Conservation (phyloP, 768 basidiomycete genomes). For the Mycena chlorophos region DNA sequence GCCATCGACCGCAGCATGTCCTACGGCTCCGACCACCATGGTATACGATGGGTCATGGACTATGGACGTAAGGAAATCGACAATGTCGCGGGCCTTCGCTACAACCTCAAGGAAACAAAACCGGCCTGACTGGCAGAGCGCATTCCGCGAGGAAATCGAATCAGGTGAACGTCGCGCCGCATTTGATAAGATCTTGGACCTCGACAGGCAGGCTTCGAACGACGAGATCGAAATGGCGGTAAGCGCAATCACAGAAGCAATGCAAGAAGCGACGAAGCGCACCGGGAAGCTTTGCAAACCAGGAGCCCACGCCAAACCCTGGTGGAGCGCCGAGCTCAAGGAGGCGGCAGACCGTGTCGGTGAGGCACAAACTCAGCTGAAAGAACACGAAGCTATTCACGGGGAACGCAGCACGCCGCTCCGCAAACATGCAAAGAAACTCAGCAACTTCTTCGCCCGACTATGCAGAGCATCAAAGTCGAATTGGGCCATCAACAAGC, state of each 20-base stretch:
- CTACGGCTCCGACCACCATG: slow-evolving; percentile 24
- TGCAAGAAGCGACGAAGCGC: slow-evolving; percentile 5
- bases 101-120: slow-evolving; percentile 21
- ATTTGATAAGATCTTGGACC: not conserved
- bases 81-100: slow-evolving; percentile 18
- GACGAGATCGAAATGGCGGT: slow-evolving; percentile 3
- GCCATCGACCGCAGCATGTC: slow-evolving; percentile 17
- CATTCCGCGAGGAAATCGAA: slow-evolving; percentile 8
- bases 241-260: not conserved
- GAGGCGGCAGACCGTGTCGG: not conserved
- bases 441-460: not conserved
- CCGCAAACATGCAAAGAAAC: not conserved
- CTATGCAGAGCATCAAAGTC: not conserved
- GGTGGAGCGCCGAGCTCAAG: slow-evolving; percentile 7
- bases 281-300: not conserved
- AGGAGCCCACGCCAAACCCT: slow-evolving; percentile 8
- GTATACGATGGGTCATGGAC: slow-evolving; percentile 22
- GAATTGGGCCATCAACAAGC: slow-evolving; percentile 2
- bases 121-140: slow-evolving; percentile 20
- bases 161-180: not conserved
- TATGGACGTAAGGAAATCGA: slow-evolving; percentile 18
- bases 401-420: not conserved
- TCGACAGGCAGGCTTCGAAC: not conserved
- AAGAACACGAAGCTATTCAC: not conserved
- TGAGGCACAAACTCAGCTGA: not conserved